phyloP scores from a whole-genome alignment of 176 grass and related monocot genomes.

The Saccharum spontaneum region DNA sequence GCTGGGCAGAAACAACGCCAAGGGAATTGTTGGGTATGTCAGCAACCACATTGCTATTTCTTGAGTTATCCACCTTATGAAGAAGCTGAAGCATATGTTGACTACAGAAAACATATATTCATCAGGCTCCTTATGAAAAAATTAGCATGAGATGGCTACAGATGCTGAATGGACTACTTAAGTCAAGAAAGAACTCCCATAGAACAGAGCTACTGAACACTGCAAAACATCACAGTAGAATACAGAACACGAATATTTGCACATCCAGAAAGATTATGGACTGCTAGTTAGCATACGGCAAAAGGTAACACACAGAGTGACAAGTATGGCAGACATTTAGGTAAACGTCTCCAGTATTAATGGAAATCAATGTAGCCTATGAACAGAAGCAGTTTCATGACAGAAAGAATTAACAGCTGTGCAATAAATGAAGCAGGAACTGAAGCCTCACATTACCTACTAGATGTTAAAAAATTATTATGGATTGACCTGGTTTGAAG shows the following conservation, averaged over 20 bases:
- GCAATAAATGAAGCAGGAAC: not conserved
- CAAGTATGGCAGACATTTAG: not conserved
- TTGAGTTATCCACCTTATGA: conserved; percentile 83
- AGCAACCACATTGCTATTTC: conserved; percentile 46
- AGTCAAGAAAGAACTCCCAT: conserved; percentile 7
- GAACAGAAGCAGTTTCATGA: not conserved
- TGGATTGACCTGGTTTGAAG: not conserved
- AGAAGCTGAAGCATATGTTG: conserved; percentile 97
- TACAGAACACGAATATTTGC: conserved; percentile 5
- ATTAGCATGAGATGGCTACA: conserved; percentile 53
- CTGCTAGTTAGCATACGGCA: not conserved
- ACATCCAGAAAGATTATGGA: conserved; percentile 3
- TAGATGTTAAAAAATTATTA: not conserved
- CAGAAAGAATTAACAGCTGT: not conserved
- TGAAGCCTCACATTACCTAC: not conserved
- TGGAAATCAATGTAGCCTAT: not conserved
- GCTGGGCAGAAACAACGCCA: conserved; percentile 50
- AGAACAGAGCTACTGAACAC: not conserved
- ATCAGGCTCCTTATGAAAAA: conserved; percentile 52
- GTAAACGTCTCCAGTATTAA: conserved; percentile 13
- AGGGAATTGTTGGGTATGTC: conserved; percentile 44
- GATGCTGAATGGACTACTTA: conserved; percentile 5
- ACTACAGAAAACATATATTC: conserved; percentile 61
- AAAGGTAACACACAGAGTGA: not conserved
- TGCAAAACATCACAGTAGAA: conserved; percentile 6